These are phyloP conservation scores for Tothia fuscella DNA, from an alignment of 2,329 filamentous ascomycete genomes.

Conservation along the genomic window DNA sequence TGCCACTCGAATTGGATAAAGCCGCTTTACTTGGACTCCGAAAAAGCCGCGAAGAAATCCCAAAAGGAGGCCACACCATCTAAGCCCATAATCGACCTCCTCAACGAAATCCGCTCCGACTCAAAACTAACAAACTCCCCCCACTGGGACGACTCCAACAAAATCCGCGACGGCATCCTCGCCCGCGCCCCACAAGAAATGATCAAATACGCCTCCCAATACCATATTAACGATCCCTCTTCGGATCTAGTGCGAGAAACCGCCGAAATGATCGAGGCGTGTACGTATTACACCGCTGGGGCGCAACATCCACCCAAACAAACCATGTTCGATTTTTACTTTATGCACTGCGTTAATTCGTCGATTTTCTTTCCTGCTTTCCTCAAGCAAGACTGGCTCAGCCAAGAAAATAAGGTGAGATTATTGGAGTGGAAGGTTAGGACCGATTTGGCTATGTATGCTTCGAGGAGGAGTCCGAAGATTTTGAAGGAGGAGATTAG, in stretches of 20 bases:
- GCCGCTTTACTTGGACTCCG: conserved; percentile 41
- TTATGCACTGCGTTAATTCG: conserved; percentile 65
- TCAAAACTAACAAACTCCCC: conserved; percentile 44
- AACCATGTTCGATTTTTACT: conserved; percentile 72
- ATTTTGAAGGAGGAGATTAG: conserved; percentile 48
- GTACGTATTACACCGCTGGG: conserved; percentile 45
- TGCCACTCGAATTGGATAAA: conserved; percentile 51
- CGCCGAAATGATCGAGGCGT: conserved; percentile 52
- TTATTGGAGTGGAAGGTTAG: conserved; percentile 75
- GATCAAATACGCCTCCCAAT: conserved; percentile 47
- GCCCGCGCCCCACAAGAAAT: conserved; percentile 51
- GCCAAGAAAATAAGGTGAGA: conserved; percentile 46
- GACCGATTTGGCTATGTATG: conserved; percentile 61
- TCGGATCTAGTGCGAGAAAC: conserved; percentile 42
- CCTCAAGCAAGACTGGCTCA: conserved; percentile 49
- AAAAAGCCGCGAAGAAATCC: conserved; percentile 27
- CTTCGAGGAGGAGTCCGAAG: conserved; percentile 51
- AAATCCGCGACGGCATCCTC: conserved; percentile 58
- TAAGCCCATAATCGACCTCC: conserved; percentile 44
- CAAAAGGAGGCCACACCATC: conserved; percentile 16
- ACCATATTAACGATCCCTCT: conserved; percentile 37
- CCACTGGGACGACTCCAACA: conserved; percentile 45
- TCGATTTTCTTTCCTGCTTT: conserved; percentile 63
- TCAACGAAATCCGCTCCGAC: conserved; percentile 47
- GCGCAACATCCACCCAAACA: conserved; percentile 53